Evolutionary conservation across 2,329 filamentous ascomycete genomes (phyloP).

Genomic region (Laburnicola sp.): DNA sequence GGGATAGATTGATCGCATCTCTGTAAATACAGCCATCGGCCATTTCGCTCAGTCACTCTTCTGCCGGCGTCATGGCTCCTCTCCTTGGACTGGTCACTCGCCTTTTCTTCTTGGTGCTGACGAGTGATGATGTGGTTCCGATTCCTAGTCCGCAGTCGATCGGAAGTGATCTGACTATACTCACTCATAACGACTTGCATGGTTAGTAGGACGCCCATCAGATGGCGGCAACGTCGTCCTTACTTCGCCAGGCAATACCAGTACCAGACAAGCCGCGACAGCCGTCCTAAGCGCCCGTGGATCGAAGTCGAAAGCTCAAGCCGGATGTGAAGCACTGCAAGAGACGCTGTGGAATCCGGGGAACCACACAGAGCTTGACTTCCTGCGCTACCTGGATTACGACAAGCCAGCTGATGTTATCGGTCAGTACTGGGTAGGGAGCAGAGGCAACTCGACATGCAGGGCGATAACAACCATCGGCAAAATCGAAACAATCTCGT

Average conservation of each 20-base stretch:
- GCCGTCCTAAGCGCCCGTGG: conserved; percentile 23
- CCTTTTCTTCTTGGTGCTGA: conserved; percentile 12
- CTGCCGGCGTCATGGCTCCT: conserved; percentile 16
- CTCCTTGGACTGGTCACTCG: conserved; percentile 14
- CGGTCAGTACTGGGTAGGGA: conserved; percentile 24
- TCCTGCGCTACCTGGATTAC: conserved; percentile 26
- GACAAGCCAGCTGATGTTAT: conserved; percentile 15
- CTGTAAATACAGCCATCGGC: conserved; percentile 9
- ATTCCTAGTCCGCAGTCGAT: conserved; percentile 26
- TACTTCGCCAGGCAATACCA: conserved; percentile 24
- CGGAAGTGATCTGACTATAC: conserved; percentile 34
- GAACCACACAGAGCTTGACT: conserved; percentile 15
- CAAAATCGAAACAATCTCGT: conserved; percentile 17
- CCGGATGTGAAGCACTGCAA: conserved; percentile 25
- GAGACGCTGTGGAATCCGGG: conserved; percentile 25
- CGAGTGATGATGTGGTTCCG: conserved; percentile 10
- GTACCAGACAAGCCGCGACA: conserved; percentile 21
- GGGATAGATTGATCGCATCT: conserved; percentile 14
- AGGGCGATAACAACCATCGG: conserved; percentile 27
- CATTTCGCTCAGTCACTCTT: conserved; percentile 10
- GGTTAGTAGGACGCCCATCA: conserved; percentile 11
- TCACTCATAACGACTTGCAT: conserved; percentile 36
- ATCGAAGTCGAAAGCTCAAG: conserved; percentile 12
- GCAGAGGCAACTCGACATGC: conserved; percentile 18
- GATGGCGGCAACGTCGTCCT: conserved; percentile 6